Conservation (phyloP, 768 basidiomycete species). For the Lepiota brunneoincarnata region DNA sequence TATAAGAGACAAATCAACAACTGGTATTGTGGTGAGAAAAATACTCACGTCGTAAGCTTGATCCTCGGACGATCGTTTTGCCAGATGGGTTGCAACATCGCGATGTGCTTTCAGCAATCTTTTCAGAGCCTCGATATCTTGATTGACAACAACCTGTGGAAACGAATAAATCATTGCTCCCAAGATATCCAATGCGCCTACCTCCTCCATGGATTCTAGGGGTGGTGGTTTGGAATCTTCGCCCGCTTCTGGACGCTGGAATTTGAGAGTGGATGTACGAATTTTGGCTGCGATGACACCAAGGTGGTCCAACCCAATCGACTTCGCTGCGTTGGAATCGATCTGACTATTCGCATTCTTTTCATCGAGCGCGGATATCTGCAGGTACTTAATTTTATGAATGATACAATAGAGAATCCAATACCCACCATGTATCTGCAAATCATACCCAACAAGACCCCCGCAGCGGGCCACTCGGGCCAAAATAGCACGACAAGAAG, state of each 20-base stretch:
- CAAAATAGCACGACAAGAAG: constrained; percentile 84
- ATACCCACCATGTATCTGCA: constrained; percentile 79
- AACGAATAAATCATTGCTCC: not conserved
- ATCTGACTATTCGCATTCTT: constrained; percentile 60
- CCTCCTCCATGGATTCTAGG: constrained; percentile 72
- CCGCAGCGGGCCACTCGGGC: constrained; percentile 97
- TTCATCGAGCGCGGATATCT: constrained; percentile 86
- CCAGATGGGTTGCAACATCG: constrained; percentile 64
- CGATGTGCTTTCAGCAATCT: constrained; percentile 60
- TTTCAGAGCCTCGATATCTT: constrained; percentile 51
- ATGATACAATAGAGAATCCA: not conserved
- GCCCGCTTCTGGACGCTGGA: constrained; percentile 29
- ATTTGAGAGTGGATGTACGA: constrained; percentile 52
- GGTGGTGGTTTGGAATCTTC: constrained; percentile 31
- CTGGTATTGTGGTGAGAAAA: not conserved
- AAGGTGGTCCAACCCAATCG: constrained; percentile 89
- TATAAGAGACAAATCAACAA: not conserved
- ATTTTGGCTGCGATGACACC: constrained; percentile 89
- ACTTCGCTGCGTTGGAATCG: constrained; percentile 85
- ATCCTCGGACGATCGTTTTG: constrained; percentile 71
- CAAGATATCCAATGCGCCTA: constrained; percentile 22
- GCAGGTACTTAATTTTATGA: not conserved
- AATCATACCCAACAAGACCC: constrained; percentile 73
- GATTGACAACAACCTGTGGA: constrained; percentile 49
- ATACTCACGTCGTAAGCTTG: constrained; percentile 73